Evolutionary conservation across 2,329 filamentous ascomycete genomes (phyloP).

Genomic region (Diaporthe ampelina): DNA sequence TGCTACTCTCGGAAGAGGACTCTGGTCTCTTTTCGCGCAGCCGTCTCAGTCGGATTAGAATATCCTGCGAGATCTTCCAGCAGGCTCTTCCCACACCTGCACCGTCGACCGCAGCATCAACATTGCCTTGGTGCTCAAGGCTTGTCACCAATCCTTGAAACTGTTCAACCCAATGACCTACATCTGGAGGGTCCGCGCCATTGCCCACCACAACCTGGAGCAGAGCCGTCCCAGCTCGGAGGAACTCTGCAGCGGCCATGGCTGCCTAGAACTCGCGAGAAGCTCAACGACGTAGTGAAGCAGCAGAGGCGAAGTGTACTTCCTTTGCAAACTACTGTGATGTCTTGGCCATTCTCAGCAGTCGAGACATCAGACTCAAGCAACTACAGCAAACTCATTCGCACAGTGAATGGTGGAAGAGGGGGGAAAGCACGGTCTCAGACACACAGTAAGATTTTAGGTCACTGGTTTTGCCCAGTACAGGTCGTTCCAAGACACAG

Average conservation of each 20-base stretch:
- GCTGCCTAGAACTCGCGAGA: background rate
- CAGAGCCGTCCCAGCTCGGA: slow-evolving; percentile 7
- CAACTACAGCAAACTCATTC: background rate
- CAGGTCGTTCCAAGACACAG: background rate
- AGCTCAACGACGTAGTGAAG: too few relatives aligned
- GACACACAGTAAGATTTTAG: background rate
- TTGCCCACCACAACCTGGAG: slow-evolving; percentile 1
- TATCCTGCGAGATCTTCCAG: slow-evolving; percentile 36
- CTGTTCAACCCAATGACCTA: background rate
- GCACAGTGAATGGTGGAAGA: background rate
- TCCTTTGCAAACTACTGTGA: background rate
- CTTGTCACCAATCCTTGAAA: background rate
- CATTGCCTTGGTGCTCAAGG: background rate
- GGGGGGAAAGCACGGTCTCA: background rate
- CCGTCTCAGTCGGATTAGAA: slow-evolving; percentile 30
- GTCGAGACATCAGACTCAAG: background rate
- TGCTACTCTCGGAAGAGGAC: background rate
- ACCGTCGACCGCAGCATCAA: background rate
- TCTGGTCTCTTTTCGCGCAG: background rate
- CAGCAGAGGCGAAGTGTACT: background rate
- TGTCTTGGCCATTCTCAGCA: background rate
- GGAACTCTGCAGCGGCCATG: slow-evolving; percentile 2
- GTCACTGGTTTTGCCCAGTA: too few relatives aligned
- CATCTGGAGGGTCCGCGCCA: background rate
- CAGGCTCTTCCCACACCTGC: slow-evolving; percentile 15